Conservation (phyloP, 768 basidiomycete genomes). For the Wakefieldia striispora region DNA sequence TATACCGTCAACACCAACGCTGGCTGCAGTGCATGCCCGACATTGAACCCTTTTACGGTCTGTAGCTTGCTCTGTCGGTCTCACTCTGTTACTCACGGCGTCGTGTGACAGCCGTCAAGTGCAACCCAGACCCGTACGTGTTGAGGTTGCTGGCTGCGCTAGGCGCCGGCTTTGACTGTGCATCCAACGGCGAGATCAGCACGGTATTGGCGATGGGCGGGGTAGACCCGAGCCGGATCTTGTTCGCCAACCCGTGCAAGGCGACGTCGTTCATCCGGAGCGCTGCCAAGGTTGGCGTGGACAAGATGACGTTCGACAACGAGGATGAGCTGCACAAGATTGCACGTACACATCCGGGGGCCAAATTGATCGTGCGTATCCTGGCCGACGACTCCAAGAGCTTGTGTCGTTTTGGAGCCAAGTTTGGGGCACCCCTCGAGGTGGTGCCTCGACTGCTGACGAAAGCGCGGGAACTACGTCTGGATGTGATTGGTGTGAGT, state of each 20-base stretch:
- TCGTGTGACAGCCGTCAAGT: conserved; percentile 77
- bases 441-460: conserved; percentile 76
- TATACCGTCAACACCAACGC: conserved; percentile 80
- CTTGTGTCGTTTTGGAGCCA: conserved; percentile 89
- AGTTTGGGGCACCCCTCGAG: conserved; percentile 90
- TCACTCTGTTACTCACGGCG: conserved; percentile 26
- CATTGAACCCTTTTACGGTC: conserved; percentile 94
- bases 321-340: conserved; percentile 95
- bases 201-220: conserved; percentile 73
- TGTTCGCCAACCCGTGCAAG: conserved; percentile 99
- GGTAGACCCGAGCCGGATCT: conserved; percentile 77
- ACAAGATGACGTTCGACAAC: conserved; percentile 99
- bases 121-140: conserved; percentile 96
- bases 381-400: conserved; percentile 97
- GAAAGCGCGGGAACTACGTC: conserved; percentile 71
- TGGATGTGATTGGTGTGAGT: conserved; percentile 91
- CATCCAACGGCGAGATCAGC: conserved; percentile 90
- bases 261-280: conserved; percentile 88
- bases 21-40: conserved; percentile 79
- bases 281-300: conserved; percentile 75
- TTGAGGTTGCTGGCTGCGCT: conserved; percentile 86
- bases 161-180: conserved; percentile 96
- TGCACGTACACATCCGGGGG: conserved; percentile 71
- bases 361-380: conserved; percentile 90
- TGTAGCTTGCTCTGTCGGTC: conserved; percentile 27